Percentiles rank a stretch among this genome's conserved stretches.
phyloP scores from a whole-genome alignment of 1,284 basidiomycete genomes.

The Leccinum fallax region DNA sequence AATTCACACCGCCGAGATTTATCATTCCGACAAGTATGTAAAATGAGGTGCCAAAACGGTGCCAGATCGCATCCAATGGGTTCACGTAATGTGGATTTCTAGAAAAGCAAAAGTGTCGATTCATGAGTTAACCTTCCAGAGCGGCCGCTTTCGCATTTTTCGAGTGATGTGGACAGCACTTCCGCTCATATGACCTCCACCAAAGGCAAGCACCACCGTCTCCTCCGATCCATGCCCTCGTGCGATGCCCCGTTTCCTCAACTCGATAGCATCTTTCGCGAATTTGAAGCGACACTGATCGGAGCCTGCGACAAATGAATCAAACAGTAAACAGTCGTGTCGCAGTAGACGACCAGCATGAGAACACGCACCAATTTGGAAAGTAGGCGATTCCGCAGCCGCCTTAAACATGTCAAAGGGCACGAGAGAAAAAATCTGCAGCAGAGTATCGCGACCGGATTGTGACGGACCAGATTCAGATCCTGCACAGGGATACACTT shows the following conservation, averaged over 20 bases:
- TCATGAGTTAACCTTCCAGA: slow-evolving; percentile 84
- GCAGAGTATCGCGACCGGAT: slow-evolving; percentile 61
- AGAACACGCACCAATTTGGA: slow-evolving; percentile 67
- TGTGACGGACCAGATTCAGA: slow-evolving; percentile 41
- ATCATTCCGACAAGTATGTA: slow-evolving; percentile 25
- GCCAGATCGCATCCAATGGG: slow-evolving; percentile 17
- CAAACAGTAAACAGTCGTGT: slow-evolving; percentile 11
- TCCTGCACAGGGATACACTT: slow-evolving; percentile 44
- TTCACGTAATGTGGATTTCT: slow-evolving; percentile 33
- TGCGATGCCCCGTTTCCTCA: slow-evolving; percentile 70
- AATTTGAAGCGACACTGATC: slow-evolving; percentile 88
- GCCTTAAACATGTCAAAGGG: slow-evolving; percentile 83
- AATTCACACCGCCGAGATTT: slow-evolving; percentile 6
- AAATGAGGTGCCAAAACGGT: slow-evolving; percentile 21
- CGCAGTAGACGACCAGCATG: slow-evolving; percentile 9
- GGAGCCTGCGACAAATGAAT: slow-evolving; percentile 50
- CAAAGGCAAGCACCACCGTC: slow-evolving; percentile 85
- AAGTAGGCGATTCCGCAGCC: slow-evolving; percentile 73
- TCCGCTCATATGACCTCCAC: slow-evolving; percentile 64
- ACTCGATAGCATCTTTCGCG: slow-evolving; percentile 83
- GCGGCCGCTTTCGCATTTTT: slow-evolving; percentile 77
- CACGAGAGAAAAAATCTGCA: slow-evolving; percentile 73
- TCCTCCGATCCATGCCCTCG: slow-evolving; percentile 70
- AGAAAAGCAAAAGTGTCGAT: slow-evolving; percentile 16
- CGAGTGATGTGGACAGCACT: slow-evolving; percentile 84